Evolutionary conservation across 2,329 filamentous ascomycete genomes (phyloP).

Genomic region (Coleophoma eucalyptorum): DNA sequence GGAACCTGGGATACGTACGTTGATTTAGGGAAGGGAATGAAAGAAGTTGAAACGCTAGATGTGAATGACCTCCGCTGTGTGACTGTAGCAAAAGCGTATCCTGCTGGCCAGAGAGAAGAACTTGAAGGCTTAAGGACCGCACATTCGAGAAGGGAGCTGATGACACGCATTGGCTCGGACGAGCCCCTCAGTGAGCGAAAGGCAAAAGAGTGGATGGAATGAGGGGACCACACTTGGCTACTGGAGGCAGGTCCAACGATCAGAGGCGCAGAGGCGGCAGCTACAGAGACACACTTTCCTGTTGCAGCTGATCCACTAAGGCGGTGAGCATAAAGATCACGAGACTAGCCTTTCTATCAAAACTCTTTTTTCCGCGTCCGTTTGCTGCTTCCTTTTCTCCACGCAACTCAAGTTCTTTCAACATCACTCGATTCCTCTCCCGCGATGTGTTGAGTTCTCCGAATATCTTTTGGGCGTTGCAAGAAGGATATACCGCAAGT

Average conservation of each 20-base stretch:
- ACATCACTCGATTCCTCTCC: constrained; percentile 18
- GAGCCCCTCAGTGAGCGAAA: background rate
- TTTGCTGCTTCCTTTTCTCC: constrained; percentile 4
- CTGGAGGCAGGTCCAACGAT: background rate
- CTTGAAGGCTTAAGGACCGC: constrained; percentile 12
- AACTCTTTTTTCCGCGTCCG: background rate
- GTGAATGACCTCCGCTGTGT: background rate
- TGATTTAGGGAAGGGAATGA: background rate
- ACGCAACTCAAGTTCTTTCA: constrained; percentile 27
- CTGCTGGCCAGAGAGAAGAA: background rate
- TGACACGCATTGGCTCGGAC: constrained; percentile 24
- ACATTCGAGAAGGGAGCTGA: constrained; percentile 18
- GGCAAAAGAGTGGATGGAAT: constrained; percentile 2
- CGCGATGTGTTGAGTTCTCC: constrained; percentile 24
- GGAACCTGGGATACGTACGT: background rate
- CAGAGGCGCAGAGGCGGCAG: no score
- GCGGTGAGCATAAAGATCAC: constrained; percentile 8
- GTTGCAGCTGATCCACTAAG: background rate
- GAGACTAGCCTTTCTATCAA: background rate
- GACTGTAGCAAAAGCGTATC: background rate
- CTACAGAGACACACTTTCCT: background rate
- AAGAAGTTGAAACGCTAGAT: background rate
- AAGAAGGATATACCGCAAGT: constrained; percentile 28
- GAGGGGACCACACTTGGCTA: constrained; percentile 1
- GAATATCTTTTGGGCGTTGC: constrained; percentile 12